Conservation (phyloP, 192 early-diverging fungal species). For the Gryganskiella cystojenkinii region DNA sequence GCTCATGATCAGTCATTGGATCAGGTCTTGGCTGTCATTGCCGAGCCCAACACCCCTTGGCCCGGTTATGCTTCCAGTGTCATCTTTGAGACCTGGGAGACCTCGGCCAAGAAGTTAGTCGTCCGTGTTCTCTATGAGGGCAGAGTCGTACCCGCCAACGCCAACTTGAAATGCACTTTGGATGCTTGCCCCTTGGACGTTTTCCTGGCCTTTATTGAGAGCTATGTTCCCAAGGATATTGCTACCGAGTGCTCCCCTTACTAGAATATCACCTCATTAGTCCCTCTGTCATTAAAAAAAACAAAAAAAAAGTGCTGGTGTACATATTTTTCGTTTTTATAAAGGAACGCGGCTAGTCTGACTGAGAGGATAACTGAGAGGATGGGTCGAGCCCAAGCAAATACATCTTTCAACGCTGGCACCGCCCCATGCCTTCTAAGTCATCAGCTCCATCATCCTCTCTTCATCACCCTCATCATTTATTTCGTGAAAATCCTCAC, state of each 20-base stretch:
- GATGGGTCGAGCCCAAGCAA: too few relatives aligned
- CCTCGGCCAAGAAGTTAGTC: constrained; percentile 35
- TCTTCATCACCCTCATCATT: too few relatives aligned
- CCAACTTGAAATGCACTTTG: constrained; percentile 4
- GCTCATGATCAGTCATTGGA: constrained; percentile 61
- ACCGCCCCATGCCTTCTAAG: too few relatives aligned
- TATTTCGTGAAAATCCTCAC: too few relatives aligned
- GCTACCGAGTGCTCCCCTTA: constrained; percentile 9
- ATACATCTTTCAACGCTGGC: too few relatives aligned
- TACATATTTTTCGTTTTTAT: too few relatives aligned
- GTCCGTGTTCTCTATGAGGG: constrained; percentile 68
- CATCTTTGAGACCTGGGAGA: constrained; percentile 63
- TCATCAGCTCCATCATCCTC: too few relatives aligned
- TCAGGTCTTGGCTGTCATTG: constrained; percentile 55
- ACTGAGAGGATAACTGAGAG: too few relatives aligned
- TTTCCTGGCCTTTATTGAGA: constrained; percentile 15
- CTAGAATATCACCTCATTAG: neutral
- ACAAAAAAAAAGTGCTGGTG: too few relatives aligned
- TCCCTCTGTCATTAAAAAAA: too few relatives aligned
- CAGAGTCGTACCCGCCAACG: constrained; percentile 29
- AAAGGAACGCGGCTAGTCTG: too few relatives aligned
- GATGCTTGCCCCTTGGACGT: constrained; percentile 12
- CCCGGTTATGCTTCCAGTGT: constrained; percentile 66
- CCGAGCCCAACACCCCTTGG: constrained; percentile 56
- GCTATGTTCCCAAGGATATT: constrained; percentile 15